Percentiles rank a stretch among this genome's conserved stretches.
phyloP scores from a whole-genome alignment of 345 rosid species.

The Rubroshorea leprosula region DNA sequence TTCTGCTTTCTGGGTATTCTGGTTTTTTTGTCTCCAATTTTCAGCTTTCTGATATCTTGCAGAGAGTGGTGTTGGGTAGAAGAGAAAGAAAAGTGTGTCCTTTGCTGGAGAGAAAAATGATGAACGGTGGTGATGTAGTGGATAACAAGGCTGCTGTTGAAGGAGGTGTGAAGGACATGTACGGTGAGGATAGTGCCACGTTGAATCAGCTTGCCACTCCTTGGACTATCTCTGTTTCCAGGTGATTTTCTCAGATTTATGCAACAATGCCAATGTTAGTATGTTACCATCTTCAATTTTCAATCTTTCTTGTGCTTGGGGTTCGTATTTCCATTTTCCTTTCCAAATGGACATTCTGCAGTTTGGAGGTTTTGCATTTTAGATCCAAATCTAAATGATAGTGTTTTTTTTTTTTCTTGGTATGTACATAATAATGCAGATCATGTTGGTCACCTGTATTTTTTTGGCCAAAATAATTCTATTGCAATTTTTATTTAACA shows the following conservation, averaged over 20 bases:
- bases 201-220: constrained; percentile 91
- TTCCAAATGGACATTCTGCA: too few species aligned
- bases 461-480: background rate
- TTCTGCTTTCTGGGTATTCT: constrained; percentile 5
- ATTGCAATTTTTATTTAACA: too few species aligned
- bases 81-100: constrained; percentile 23
- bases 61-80: constrained; percentile 24
- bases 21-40: background rate
- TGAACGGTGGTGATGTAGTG: constrained; percentile 34
- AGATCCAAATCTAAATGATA: background rate
- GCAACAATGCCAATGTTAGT: constrained; percentile 3
- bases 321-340: background rate
- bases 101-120: constrained; percentile 28
- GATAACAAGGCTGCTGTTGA: constrained; percentile 33
- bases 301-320: background rate
- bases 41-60: constrained; percentile 16
- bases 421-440: background rate
- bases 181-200: constrained; percentile 76
- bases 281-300: background rate
- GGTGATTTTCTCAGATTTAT: constrained; percentile 37
- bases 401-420: background rate
- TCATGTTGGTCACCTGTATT: background rate
- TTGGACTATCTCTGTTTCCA: constrained; percentile 82
- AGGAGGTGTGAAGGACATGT: constrained; percentile 63
- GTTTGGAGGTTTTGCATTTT: too few species aligned